Evolutionary conservation across 2,329 filamentous ascomycete genomes (phyloP).

Genomic region (Coleophoma cylindrospora): DNA sequence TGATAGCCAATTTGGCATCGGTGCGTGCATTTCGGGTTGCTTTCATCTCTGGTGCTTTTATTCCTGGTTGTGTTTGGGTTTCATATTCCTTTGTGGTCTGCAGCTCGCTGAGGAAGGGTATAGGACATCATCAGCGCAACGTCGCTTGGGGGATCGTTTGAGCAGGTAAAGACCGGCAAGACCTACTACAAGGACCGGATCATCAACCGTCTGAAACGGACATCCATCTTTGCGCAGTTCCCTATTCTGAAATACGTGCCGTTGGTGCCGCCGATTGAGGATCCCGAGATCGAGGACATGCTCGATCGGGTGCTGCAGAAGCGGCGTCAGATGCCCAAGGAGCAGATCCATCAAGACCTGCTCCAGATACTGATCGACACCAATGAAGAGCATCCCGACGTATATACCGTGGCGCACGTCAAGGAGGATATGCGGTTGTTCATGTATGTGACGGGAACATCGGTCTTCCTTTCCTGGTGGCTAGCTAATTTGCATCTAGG

Average conservation of each 20-base stretch:
- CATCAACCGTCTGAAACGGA: slow-evolving; percentile 4
- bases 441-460: neutral
- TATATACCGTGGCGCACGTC: neutral
- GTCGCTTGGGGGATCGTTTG: slow-evolving; percentile 13
- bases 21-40: neutral
- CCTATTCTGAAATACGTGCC: slow-evolving; percentile 12
- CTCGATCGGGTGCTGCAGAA: neutral
- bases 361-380: neutral
- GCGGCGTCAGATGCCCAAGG: neutral
- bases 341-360: neutral
- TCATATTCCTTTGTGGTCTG: no score
- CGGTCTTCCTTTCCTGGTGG: no score
- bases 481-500: no score
- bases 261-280: slow-evolving; percentile 1
- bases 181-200: slow-evolving; percentile 9
- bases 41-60: neutral
- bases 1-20: slow-evolving; percentile 9
- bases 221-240: slow-evolving; percentile 8
- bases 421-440: neutral
- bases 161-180: slow-evolving; percentile 10
- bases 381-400: neutral
- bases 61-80: no score
- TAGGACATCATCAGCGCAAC: slow-evolving; percentile 14
- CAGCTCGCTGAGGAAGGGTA: no score
- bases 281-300: no score